Conservation (phyloP, 345 rosid genomes). For the Noccaea caerulescens region DNA sequence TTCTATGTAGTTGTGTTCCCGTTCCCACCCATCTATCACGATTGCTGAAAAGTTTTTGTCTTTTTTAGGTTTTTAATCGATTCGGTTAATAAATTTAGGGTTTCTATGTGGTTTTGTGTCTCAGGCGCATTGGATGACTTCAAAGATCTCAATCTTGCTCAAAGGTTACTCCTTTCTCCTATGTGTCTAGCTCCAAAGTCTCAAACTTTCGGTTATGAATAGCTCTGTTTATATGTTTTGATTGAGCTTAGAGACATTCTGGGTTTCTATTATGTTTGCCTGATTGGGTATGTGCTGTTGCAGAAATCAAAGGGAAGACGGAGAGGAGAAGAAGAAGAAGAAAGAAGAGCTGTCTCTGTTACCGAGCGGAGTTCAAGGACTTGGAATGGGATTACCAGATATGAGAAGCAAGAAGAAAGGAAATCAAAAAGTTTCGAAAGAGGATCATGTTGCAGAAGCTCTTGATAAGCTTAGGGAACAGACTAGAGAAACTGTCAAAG, state of each 20-base stretch:
- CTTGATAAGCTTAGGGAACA: constrained; percentile 87
- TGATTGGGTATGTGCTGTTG: not conserved
- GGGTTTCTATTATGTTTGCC: not conserved
- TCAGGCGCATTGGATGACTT: constrained; percentile 97
- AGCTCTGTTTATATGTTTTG: not conserved
- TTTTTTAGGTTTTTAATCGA: not conserved
- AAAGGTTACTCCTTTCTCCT: constrained; percentile 47
- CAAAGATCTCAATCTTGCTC: constrained; percentile 79
- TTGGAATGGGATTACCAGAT: constrained; percentile 95
- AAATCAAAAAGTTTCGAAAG: constrained; percentile 61
- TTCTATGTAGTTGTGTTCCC: not conserved
- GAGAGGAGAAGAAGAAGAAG: constrained; percentile 35
- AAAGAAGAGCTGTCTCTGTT: constrained; percentile 50
- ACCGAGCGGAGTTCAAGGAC: constrained; percentile 73
- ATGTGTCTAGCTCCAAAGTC: constrained; percentile 12
- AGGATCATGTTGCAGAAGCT: constrained; percentile 73
- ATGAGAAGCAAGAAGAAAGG: constrained; percentile 81
- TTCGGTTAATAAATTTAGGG: not conserved
- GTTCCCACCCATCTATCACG: not conserved
- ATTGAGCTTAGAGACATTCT: not conserved
- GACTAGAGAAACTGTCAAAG: constrained; percentile 83
- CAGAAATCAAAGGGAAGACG: constrained; percentile 53
- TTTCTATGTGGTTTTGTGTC: constrained; percentile 37
- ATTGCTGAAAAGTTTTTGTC: constrained; percentile 12
- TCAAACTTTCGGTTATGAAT: not conserved